Base-by-base conservation (phyloP, 2,329 filamentous ascomycete genomes). In the Tricladium varicosporioides region DNA sequence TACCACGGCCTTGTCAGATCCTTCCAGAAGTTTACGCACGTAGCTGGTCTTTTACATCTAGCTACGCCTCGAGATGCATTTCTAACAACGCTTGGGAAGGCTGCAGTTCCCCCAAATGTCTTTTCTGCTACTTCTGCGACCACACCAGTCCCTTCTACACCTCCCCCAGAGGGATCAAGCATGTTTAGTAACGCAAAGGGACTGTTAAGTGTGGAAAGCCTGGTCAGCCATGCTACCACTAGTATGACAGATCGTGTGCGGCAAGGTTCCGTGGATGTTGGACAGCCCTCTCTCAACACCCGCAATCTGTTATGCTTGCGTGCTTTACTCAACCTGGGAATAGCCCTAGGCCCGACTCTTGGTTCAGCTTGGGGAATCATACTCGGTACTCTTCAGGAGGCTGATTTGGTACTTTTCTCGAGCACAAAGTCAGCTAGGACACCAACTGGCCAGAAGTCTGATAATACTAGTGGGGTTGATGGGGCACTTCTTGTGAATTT, bases 11-110 rank as follows among this genome's bases (percentile, higher is more conserved):
- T 99, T 1, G 93, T 99, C 19, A 84, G 94, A 63, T 90, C 93
- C 0, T 96, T 97, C 65, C 94, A 99, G 67, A 92, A 95, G 63
- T 90, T 99, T 67, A 89, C 94, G 0, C 95, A 99, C 70, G 93
- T 97, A 2, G 91, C 94, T 42, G 95, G 94, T 5, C 78, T 99
- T 48, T 75, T 99, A 8, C 86, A 92, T 60, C 81, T 97, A 9
- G 78, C 82, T 11, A 97, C 93, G 0, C 92, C 94, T 0, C 82
- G 94, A 62, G 94, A 99, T 77, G 94, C 94, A 0, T 95, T 99
- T 67, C 78, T 99, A 33, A 97, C 94, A 0, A 97, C 93, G 0
- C 77, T 99, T 2, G 92, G 91, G 0, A 99, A 99, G 74, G 88
- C 92, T 45, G 92, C 94, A 7, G 90, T 97, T 2, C 94, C 94